Conservation (phyloP, 1,284 basidiomycete species). For the Schizophyllum commune region DNA sequence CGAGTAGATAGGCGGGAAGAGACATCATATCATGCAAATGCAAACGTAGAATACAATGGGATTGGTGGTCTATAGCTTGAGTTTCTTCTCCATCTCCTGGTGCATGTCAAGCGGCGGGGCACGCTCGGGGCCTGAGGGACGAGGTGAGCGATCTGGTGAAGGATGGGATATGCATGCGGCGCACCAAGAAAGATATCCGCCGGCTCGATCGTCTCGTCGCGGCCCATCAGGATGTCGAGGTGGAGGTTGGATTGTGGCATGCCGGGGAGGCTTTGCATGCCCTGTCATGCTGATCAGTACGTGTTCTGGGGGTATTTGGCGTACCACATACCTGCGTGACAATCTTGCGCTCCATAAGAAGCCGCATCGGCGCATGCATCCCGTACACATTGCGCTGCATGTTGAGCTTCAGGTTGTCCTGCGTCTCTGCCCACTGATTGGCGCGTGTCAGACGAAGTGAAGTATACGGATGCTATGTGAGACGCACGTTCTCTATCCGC, state of each 20-base stretch:
- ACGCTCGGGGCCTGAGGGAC: conserved; percentile 42
- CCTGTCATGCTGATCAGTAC: neutral
- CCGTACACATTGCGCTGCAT: conserved; percentile 84
- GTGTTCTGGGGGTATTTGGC: neutral
- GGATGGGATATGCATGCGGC: neutral
- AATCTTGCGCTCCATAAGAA: conserved; percentile 91
- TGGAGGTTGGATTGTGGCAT: conserved; percentile 70
- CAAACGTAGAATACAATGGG: too few species aligned
- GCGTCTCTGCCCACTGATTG: conserved; percentile 85
- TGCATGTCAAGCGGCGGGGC: conserved; percentile 53
- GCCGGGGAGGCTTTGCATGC: conserved; percentile 56
- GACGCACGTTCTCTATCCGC: conserved; percentile 63
- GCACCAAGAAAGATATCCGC: conserved; percentile 68
- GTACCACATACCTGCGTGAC: conserved; percentile 55
- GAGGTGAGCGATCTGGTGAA: conserved; percentile 6
- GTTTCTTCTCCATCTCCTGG: conserved; percentile 66
- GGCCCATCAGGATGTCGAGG: conserved; percentile 87
- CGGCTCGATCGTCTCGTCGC: conserved; percentile 75
- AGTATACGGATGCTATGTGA: neutral
- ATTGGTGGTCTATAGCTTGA: conserved; percentile 34
- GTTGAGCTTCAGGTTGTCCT: conserved; percentile 81
- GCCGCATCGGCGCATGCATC: conserved; percentile 80
- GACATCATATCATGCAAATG: too few species aligned
- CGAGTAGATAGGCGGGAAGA: neutral
- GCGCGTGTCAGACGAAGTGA: conserved; percentile 4